Base-by-base conservation (phyloP, 129 eudicot genomes). In the Flaveria bidentis region DNA sequence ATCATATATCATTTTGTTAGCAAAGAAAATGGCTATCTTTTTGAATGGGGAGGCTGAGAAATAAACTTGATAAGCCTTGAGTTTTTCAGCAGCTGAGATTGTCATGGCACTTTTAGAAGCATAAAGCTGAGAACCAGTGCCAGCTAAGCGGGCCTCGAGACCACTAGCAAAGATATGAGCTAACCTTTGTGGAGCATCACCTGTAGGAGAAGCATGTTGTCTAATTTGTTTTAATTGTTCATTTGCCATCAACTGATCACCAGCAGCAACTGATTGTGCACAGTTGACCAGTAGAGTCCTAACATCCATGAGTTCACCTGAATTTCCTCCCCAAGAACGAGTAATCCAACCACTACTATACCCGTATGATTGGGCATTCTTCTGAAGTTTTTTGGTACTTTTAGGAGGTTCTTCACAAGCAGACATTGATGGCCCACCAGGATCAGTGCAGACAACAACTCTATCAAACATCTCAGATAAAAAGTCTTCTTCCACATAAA, bases 301-400 rank as follows among this genome's bases (percentile, higher is more conserved):
- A 62, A 62, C 68, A 26, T 62, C 68, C 68, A 62, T 62, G 68
- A 62, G 68, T 62, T 62, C 68, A 62, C 68, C 44, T 6, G 68
- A 62, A 26, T 1, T 62, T 62, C 68, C 68, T 28, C 68, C 68
- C 68, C 68, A 62, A 1, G 44, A 62, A 62, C 68, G 68, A 62
- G 68, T 62, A 62, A 62, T 26, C 68, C 68, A 62, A 26, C 68
- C 68, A 33, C 68, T 62, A 30, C 68, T 62, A 62, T 62, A 62
- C 68, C 45, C 68, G 20, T 62, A 62, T 62, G 68, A 28, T 28
- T 28, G 68, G 20, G 20, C 17, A 2, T 14, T 14, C 5, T 28
- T 62, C 68, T 28, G 44, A 28, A 1, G 9, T 5, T 28, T 62
- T 62, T 62, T 62, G 68, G 68, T 62, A 28, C 30, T 36, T 62